These are phyloP conservation scores for Pseudopithomyces maydicus DNA, from an alignment of 2,329 filamentous ascomycete genomes.

Conservation along the genomic window DNA sequence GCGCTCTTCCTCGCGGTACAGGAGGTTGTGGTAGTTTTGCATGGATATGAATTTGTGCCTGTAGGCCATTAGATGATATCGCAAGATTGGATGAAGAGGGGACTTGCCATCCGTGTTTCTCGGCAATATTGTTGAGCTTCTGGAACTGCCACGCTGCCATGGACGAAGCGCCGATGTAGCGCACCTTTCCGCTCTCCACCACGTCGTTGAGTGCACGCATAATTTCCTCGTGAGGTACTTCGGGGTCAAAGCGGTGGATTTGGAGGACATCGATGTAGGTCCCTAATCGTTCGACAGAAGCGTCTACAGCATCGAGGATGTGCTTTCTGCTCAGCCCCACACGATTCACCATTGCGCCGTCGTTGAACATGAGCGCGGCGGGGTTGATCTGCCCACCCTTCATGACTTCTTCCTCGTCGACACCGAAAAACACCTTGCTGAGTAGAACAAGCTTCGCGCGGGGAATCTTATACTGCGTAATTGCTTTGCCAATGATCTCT, in stretches of 20 bases:
- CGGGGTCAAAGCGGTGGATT: constrained; percentile 26
- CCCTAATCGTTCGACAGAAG: constrained; percentile 14
- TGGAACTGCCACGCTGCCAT: constrained; percentile 56
- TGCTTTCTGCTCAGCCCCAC: constrained; percentile 44
- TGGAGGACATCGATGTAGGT: constrained; percentile 33
- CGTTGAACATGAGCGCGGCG: constrained; percentile 2
- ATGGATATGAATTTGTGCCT: constrained; percentile 53
- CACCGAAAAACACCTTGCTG: constrained; percentile 25
- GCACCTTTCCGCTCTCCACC: constrained; percentile 26
- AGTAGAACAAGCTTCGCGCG: constrained; percentile 35
- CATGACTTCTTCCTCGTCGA: constrained; percentile 2
- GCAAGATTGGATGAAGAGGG: neutral
- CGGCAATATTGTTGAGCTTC: constrained; percentile 50
- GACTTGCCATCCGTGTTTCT: constrained; percentile 42
- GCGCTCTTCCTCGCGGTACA: constrained; percentile 55
- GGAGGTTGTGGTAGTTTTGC: constrained; percentile 53
- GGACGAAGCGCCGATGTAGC: constrained; percentile 33
- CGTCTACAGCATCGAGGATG: constrained; percentile 48
- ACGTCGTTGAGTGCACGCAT: constrained; percentile 31
- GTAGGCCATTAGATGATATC: neutral
- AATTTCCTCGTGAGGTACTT: constrained; percentile 22
- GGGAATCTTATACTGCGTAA: constrained; percentile 35
- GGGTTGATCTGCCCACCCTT: neutral
- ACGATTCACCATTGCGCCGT: constrained; percentile 39
- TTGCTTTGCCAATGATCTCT: constrained; percentile 31